Base-by-base conservation (phyloP, 805 yeast genomes). In the Vanderwaltozyma polyspora region DNA sequence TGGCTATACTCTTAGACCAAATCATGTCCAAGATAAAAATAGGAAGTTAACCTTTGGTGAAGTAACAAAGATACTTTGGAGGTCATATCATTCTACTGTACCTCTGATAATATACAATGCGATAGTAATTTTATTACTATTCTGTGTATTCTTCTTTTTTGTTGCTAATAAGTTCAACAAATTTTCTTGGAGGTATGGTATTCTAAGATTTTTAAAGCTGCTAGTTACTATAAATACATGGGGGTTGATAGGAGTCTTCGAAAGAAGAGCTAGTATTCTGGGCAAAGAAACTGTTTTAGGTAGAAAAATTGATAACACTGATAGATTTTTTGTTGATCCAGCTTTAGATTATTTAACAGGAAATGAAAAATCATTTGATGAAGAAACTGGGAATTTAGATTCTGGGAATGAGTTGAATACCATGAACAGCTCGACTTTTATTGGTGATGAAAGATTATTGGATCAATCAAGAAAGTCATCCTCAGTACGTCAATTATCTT, bases 221-320 rank as follows among this genome's bases (percentile, higher is more conserved):
- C 36, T 55, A 6, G 44, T 57, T 10, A 51, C 58, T 6, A 54
- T 54, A 5, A 57, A 52, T 35, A 40, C 48, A 8, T 57, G 62
- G 62, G 54, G 58, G 7, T 39, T 57, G n/a, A 45, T 57, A 17
- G 50, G 51, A 17, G 48, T 48, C 3, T 38, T 55, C 16, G 57
- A 53, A 30, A 45, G 40, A 29, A 48, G 55, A 36, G 57, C 54
- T 32, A 34, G 44, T 17, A 34, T 37, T 8, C 28, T 52, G 21
- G 48, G 44, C 33, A 51, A 46, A 30, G 48, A 45, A 24, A 52
- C 60, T 1, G 45, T 55, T 11, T 22, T 57, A n/a, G 62, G 62
- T 1, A 44, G 53, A 34, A 49, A 49, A 29, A 52, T 56, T 25
- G 43, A 44, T 34, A 54, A 55, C 30, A 35, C 37, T 14, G 57